Conservation (phyloP, 1,284 basidiomycete genomes). For the Sparassis latifolia region DNA sequence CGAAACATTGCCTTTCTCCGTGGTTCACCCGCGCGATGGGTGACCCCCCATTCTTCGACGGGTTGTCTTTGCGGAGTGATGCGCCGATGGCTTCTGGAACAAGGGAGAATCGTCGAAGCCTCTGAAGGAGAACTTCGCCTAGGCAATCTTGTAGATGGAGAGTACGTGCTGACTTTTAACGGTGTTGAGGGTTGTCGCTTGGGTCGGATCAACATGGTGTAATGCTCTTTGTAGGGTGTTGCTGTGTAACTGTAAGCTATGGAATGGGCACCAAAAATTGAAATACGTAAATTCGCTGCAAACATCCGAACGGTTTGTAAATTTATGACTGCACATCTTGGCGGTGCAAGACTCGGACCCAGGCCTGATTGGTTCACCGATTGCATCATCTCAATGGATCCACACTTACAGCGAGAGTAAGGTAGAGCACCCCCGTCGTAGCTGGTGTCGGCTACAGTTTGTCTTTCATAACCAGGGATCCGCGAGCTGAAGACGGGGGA, state of each 20-base stretch:
- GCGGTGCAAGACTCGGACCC: background rate
- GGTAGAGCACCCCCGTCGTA: no score
- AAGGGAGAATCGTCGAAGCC: constrained; percentile 45
- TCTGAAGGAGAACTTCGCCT: constrained; percentile 33
- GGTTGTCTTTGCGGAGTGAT: constrained; percentile 69
- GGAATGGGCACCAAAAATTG: no score
- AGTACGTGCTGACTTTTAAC: constrained; percentile 65
- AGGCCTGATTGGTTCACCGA: background rate
- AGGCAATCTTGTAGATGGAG: constrained; percentile 42
- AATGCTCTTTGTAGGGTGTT: background rate
- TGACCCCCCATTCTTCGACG: constrained; percentile 50
- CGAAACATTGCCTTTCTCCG: constrained; percentile 60
- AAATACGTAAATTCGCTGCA: background rate
- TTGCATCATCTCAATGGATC: background rate
- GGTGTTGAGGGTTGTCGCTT: constrained; percentile 62
- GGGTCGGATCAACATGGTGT: constrained; percentile 21
- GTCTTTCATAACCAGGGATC: no score
- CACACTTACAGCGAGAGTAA: no score
- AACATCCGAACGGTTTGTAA: background rate
- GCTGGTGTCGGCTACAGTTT: no score
- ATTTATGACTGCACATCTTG: background rate
- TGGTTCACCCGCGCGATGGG: constrained; percentile 37
- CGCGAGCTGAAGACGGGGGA: no score
- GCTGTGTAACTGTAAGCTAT: background rate
- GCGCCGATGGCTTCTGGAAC: constrained; percentile 57